Percentiles rank a stretch among this genome's conserved stretches.
Evolutionary conservation across 202 grass and related monocot genomes (phyloP).

Genomic region (Schoenoplectus tabernaemontani): DNA sequence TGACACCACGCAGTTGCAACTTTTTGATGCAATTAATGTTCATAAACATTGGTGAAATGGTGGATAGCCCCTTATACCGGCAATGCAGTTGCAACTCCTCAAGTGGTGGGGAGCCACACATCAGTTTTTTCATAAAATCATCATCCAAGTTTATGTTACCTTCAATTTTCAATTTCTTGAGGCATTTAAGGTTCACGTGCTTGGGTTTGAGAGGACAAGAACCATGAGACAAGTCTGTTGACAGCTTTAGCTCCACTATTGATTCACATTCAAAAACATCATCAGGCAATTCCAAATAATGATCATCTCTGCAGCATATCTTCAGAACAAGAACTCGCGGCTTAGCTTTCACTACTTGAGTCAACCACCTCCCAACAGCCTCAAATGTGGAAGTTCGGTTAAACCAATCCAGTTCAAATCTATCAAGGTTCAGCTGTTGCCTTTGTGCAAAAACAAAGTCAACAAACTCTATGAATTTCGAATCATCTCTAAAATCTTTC

Average conservation of each 20-base stretch:
- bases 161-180: background rate
- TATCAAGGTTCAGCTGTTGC: background rate
- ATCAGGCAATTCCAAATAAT: background rate
- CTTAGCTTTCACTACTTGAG: background rate
- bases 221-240: background rate
- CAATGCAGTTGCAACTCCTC: no score
- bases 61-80: no score
- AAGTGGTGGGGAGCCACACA: no score
- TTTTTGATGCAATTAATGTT: background rate
- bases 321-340: background rate
- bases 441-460: background rate
- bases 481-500: background rate
- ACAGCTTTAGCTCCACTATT: background rate
- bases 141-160: background rate
- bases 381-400: background rate
- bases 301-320: background rate
- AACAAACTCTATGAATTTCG: background rate
- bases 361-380: background rate
- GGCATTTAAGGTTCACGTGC: background rate
- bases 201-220: background rate
- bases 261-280: background rate
- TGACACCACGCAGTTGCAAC: background rate
- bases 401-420: background rate
- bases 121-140: background rate
- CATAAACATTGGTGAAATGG: background rate